Evolutionary conservation across 2,329 filamentous ascomycete genomes (phyloP).

Genomic region (Xylariaceae sp.): DNA sequence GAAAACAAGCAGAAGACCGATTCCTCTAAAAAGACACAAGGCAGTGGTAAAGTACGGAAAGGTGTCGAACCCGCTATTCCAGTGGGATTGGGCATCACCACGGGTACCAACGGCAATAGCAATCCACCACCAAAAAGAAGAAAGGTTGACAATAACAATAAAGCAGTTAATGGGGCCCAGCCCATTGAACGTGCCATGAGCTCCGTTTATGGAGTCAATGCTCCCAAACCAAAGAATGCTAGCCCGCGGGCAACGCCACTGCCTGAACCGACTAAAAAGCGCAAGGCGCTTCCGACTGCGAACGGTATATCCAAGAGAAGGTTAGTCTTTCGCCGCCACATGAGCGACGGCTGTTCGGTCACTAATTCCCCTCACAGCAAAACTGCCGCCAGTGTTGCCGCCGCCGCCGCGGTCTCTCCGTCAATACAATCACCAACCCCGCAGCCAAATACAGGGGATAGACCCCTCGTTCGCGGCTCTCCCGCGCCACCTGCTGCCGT

Average conservation of each 20-base stretch:
- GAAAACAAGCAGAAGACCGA: slow-evolving; percentile 47
- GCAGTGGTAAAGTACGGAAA: slow-evolving; percentile 60
- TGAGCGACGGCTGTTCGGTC: neutral
- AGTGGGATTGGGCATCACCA: slow-evolving; percentile 63
- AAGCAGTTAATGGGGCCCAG: slow-evolving; percentile 47
- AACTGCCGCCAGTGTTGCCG: slow-evolving; percentile 33
- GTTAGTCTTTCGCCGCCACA: slow-evolving; percentile 42
- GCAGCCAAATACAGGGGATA: slow-evolving; percentile 63
- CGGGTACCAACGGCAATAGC: slow-evolving; percentile 47
- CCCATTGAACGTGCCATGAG: slow-evolving; percentile 67
- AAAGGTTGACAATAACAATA: slow-evolving; percentile 77
- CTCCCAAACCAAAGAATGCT: slow-evolving; percentile 53
- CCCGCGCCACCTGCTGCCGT: slow-evolving; percentile 52
- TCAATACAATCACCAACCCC: slow-evolving; percentile 73
- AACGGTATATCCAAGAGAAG: slow-evolving; percentile 76
- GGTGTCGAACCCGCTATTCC: slow-evolving; percentile 47
- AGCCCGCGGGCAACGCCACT: slow-evolving; percentile 68
- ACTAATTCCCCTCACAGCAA: slow-evolving; percentile 24
- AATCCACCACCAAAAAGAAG: slow-evolving; percentile 66
- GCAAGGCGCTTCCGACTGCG: slow-evolving; percentile 59
- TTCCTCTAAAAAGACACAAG: slow-evolving; percentile 57
- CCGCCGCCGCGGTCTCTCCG: slow-evolving; percentile 57
- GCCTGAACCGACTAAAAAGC: slow-evolving; percentile 67
- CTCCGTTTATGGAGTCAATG: slow-evolving; percentile 47
- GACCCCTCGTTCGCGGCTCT: slow-evolving; percentile 49